A percentile compares a stretch with the other conserved stretches of the same genome.
Conservation (phyloP, 2,329 filamentous ascomycete genomes). For the Fusarium brachygibbosum region DNA sequence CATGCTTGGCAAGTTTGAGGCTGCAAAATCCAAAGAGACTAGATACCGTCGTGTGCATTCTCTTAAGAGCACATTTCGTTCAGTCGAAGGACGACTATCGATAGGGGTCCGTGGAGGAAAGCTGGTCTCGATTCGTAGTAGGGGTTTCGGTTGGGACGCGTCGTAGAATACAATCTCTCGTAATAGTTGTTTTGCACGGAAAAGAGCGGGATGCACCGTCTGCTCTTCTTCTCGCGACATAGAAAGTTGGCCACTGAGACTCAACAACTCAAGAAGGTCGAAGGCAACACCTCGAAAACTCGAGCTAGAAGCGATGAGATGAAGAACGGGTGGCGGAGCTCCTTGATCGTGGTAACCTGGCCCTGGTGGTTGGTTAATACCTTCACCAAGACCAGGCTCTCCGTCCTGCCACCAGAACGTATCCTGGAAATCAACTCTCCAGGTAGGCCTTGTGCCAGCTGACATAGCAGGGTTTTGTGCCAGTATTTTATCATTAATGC, state of each 20-base stretch:
- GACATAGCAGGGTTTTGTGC: conserved; percentile 59
- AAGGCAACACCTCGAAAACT: conserved; percentile 64
- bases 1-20: conserved; percentile 56
- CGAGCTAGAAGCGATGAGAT: conserved; percentile 65
- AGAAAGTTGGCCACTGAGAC: conserved; percentile 64
- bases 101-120: conserved; percentile 50
- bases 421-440: conserved; percentile 67
- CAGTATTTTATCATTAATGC: conserved; percentile 67
- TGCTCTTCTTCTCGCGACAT: conserved; percentile 63
- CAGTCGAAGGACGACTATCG: conserved; percentile 61
- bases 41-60: conserved; percentile 66
- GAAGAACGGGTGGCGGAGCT: conserved; percentile 63
- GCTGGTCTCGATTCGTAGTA: conserved; percentile 49
- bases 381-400: conserved; percentile 56
- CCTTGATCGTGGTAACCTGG: conserved; percentile 48
- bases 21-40: conserved; percentile 64
- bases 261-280: conserved; percentile 66
- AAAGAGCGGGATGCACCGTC: conserved; percentile 63
- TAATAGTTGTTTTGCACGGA: conserved; percentile 67
- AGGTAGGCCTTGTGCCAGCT: conserved; percentile 58
- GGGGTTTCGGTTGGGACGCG: conserved; percentile 63
- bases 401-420: conserved; percentile 70
- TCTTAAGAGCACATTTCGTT: conserved; percentile 63
- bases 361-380: conserved; percentile 29
- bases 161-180: conserved; percentile 69